Evolutionary conservation across 495 filamentous ascomycete species (phyloP).

Genomic region (Aspergillus affinis): DNA sequence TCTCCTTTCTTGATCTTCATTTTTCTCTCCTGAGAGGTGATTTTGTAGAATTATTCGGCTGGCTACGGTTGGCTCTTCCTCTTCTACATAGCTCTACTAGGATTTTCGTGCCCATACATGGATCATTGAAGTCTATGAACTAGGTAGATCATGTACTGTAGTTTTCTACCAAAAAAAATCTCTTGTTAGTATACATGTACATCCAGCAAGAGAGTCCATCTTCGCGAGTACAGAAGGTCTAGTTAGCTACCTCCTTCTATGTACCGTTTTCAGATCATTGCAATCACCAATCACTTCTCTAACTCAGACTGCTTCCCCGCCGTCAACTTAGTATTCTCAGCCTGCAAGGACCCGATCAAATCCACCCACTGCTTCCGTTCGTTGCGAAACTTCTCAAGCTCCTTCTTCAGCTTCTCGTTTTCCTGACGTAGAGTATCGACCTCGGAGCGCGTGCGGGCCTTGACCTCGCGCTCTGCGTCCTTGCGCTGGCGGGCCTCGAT

Average conservation of each 20-base stretch:
- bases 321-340: constrained; percentile 55
- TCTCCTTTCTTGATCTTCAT: too few relatives aligned
- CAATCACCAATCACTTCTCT: background rate
- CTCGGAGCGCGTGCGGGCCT: constrained; percentile 41
- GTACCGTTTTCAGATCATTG: too few relatives aligned
- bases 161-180: background rate
- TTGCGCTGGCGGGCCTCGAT: constrained; percentile 48
- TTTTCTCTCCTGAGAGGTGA: too few relatives aligned
- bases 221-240: background rate
- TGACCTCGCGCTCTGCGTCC: constrained; percentile 61
- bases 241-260: too few relatives aligned
- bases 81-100: too few relatives aligned
- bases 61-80: too few relatives aligned
- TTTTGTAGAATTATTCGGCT: too few relatives aligned
- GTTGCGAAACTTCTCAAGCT: constrained; percentile 54
- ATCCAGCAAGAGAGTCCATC: background rate
- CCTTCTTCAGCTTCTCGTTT: constrained; percentile 50
- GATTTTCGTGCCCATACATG: too few relatives aligned
- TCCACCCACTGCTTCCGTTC: constrained; percentile 63
- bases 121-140: background rate
- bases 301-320: background rate
- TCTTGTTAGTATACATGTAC: background rate
- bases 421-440: constrained; percentile 56
- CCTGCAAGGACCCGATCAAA: constrained; percentile 63
- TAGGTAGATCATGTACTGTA: background rate